Percentiles rank a stretch among this genome's conserved stretches.
Evolutionary conservation across 192 early-diverging fungal genomes (phyloP).

Genomic region (Mortierella claussenii): DNA sequence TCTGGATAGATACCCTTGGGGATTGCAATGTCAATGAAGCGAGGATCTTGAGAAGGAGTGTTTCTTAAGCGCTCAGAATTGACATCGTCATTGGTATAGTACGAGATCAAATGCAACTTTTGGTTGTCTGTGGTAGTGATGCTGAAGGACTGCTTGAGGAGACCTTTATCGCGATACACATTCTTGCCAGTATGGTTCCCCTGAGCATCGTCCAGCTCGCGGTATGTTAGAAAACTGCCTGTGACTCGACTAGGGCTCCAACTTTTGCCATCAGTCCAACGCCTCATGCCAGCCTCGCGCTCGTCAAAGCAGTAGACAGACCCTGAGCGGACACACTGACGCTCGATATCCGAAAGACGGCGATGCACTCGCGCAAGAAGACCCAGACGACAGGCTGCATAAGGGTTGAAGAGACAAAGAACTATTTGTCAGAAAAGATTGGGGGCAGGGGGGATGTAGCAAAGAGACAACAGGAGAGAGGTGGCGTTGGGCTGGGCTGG

Average conservation of each 20-base stretch:
- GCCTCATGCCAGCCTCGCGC: constrained; percentile 88
- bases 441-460: background rate
- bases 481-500: background rate
- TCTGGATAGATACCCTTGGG: constrained; percentile 90
- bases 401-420: no score
- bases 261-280: constrained; percentile 94
- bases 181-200: constrained; percentile 37
- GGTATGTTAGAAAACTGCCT: constrained; percentile 90
- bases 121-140: constrained; percentile 84
- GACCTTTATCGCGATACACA: constrained; percentile 78
- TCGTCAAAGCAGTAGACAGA: constrained; percentile 95
- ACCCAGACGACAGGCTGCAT: constrained; percentile 76
- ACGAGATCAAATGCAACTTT: constrained; percentile 89
- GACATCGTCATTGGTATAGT: constrained; percentile 87
- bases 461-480: background rate
- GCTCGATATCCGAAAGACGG: constrained; percentile 85
- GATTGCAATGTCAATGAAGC: constrained; percentile 72
- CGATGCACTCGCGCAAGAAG: constrained; percentile 80
- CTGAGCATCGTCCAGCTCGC: constrained; percentile 74
- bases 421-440: no score
- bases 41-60: constrained; percentile 70
- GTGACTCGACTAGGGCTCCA: constrained; percentile 92
- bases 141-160: constrained; percentile 92
- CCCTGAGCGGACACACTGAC: constrained; percentile 82
- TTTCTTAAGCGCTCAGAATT: constrained; percentile 67